phyloP scores from a whole-genome alignment of 1,284 basidiomycete species.

The Cutaneotrichosporon cyanovorans region DNA sequence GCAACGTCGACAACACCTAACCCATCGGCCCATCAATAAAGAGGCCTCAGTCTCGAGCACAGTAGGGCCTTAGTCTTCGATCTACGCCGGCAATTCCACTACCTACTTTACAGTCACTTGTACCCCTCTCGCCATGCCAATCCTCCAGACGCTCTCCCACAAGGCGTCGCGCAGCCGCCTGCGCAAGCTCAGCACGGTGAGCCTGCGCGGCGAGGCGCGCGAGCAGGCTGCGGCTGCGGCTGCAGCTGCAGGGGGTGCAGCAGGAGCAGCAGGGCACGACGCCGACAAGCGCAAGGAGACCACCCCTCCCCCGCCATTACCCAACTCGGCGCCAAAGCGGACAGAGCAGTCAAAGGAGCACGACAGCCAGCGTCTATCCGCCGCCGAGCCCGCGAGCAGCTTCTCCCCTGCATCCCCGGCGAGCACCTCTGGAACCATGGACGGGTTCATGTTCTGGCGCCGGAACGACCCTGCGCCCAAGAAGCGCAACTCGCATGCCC shows the following conservation, averaged over 20 bases:
- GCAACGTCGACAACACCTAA: background rate
- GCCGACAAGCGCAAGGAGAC: background rate
- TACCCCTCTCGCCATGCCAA: slow-evolving; percentile 6
- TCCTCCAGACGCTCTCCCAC: slow-evolving; percentile 12
- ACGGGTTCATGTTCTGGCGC: slow-evolving; percentile 6
- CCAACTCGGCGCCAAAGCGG: background rate
- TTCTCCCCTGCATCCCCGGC: background rate
- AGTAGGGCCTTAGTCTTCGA: no score
- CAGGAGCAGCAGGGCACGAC: no score
- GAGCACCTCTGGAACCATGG: background rate
- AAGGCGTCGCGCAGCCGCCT: slow-evolving; percentile 13
- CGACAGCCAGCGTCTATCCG: background rate
- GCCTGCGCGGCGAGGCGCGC: background rate
- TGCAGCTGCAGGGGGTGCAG: background rate
- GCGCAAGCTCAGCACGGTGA: slow-evolving; percentile 6
- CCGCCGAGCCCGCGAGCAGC: background rate
- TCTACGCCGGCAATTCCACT: no score
- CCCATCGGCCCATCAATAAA: no score
- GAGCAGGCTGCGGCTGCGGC: background rate
- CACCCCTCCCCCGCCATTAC: background rate
- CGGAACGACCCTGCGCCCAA: background rate
- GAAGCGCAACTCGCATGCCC: no score
- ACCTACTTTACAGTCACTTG: background rate
- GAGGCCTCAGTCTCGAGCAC: no score
- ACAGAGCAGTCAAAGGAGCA: no score